A percentile compares a stretch with the other conserved stretches of the same genome.
These are phyloP conservation scores for Bjerkandera adusta DNA, from an alignment of 1,284 basidiomycete species.

Conservation along the genomic window DNA sequence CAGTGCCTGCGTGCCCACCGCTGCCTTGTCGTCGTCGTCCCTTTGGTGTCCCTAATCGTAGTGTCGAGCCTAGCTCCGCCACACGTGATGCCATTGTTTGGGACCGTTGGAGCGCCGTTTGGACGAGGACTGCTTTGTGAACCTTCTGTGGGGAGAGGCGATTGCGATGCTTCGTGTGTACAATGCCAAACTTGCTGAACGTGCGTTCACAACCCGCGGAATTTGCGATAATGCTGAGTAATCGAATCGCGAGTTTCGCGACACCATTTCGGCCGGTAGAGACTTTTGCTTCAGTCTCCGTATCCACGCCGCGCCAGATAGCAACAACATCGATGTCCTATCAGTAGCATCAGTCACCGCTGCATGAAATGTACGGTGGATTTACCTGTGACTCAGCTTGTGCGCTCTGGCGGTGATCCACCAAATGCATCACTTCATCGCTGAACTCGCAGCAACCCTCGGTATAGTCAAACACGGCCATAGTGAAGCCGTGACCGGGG, in stretches of 20 bases:
- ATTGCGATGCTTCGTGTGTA: constrained; percentile 21
- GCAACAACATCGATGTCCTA: constrained; percentile 13
- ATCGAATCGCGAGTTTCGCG: constrained; percentile 18
- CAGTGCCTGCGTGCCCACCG: too few relatives aligned
- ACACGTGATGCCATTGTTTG: too few relatives aligned
- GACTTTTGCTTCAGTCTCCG: not conserved
- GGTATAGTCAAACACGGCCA: constrained; percentile 1
- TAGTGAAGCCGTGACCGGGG: not conserved
- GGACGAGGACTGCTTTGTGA: constrained; percentile 19
- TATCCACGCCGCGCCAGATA: constrained; percentile 16
- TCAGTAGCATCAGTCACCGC: too few relatives aligned
- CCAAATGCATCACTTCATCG: not conserved
- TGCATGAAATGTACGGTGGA: too few relatives aligned
- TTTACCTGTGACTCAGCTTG: not conserved
- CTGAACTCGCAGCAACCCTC: constrained; percentile 1
- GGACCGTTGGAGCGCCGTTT: too few relatives aligned
- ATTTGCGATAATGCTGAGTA: constrained; percentile 24
- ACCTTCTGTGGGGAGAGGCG: constrained; percentile 15
- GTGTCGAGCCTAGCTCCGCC: too few relatives aligned
- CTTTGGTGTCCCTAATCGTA: too few relatives aligned
- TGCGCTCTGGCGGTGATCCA: not conserved
- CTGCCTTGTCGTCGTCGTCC: too few relatives aligned
- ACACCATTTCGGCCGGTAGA: constrained; percentile 15
- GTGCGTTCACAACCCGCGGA: constrained; percentile 21
- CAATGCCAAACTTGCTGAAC: constrained; percentile 23